These are phyloP conservation scores for Fusarium mundagurra DNA, from an alignment of 2,329 filamentous ascomycete genomes.

Conservation along the genomic window DNA sequence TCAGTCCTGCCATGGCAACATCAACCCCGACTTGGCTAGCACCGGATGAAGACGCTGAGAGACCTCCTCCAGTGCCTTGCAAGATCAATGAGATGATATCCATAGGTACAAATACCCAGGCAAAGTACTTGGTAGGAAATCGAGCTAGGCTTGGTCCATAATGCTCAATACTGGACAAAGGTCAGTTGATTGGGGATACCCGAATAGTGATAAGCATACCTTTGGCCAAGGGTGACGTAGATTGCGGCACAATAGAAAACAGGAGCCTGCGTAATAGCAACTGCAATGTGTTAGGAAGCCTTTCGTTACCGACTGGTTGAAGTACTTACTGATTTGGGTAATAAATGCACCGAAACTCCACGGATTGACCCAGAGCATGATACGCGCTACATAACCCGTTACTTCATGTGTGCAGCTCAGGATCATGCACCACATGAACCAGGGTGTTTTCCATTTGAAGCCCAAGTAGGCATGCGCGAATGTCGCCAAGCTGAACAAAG, in stretches of 20 bases:
- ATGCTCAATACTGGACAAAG: slow-evolving; percentile 42
- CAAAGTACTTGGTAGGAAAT: slow-evolving; percentile 47
- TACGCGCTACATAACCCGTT: slow-evolving; percentile 66
- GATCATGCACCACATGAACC: slow-evolving; percentile 57
- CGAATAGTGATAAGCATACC: neutral
- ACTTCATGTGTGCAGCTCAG: slow-evolving; percentile 64
- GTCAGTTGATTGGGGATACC: neutral
- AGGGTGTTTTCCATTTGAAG: slow-evolving; percentile 50
- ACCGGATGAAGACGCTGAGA: slow-evolving; percentile 49
- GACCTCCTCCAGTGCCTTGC: slow-evolving; percentile 61
- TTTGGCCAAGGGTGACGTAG: slow-evolving; percentile 38
- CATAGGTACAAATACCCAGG: slow-evolving; percentile 56
- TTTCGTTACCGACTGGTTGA: rapidly evolving
- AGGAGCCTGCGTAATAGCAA: slow-evolving; percentile 55
- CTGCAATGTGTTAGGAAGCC: neutral
- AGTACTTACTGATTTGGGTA: slow-evolving; percentile 60
- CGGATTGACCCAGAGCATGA: slow-evolving; percentile 63
- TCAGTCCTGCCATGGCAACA: slow-evolving; percentile 59
- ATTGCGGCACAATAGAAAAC: slow-evolving; percentile 51
- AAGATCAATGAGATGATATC: slow-evolving; percentile 61
- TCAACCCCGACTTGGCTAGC: slow-evolving; percentile 55
- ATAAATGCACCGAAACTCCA: slow-evolving; percentile 66
- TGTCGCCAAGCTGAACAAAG: slow-evolving; percentile 56
- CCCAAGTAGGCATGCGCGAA: slow-evolving; percentile 52
- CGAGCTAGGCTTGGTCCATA: slow-evolving; percentile 46